Evolutionary conservation across 495 filamentous ascomycete species (phyloP).

Genomic region (Tuber calosporum): DNA sequence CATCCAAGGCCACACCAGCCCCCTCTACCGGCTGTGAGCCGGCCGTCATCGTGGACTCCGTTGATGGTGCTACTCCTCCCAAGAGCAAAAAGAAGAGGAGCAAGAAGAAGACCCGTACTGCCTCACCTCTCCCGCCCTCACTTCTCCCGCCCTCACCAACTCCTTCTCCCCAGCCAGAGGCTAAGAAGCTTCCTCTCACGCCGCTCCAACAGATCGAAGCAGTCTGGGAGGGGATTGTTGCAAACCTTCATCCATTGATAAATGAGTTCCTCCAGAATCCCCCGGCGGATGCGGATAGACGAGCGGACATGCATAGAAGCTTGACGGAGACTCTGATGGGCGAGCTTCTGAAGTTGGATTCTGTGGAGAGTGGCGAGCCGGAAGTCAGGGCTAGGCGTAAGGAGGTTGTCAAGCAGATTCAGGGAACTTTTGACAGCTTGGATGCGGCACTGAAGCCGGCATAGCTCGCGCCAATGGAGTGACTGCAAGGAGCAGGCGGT

Average conservation of each 20-base stretch:
- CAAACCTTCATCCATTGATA: constrained; percentile 60
- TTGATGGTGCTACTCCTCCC: constrained; percentile 1
- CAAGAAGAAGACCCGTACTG: constrained; percentile 13
- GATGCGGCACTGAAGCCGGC: constrained; percentile 46
- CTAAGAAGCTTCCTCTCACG: constrained; percentile 14
- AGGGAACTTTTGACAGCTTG: constrained; percentile 56
- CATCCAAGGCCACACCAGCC: constrained; percentile 5
- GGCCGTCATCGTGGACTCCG: neutral
- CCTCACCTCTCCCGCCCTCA: constrained; percentile 7
- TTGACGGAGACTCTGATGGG: constrained; percentile 75
- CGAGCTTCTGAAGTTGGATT: constrained; percentile 80
- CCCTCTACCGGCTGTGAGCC: constrained; percentile 8
- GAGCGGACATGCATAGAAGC: constrained; percentile 69
- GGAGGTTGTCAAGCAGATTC: constrained; percentile 68
- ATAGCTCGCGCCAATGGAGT: neutral
- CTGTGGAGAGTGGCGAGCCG: constrained; percentile 63
- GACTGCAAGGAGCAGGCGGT: neutral
- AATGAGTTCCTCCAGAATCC: constrained; percentile 57
- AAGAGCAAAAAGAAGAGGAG: constrained; percentile 37
- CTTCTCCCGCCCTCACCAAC: neutral
- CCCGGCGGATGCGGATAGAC: constrained; percentile 53
- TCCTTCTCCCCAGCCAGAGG: neutral
- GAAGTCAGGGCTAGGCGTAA: constrained; percentile 60
- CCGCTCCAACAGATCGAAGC: constrained; percentile 65
- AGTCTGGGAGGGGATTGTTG: constrained; percentile 60